Evolutionary conservation across 371 early-diverging fungal genomes (phyloP).

Genomic region (Lichtheimia hyalospora): DNA sequence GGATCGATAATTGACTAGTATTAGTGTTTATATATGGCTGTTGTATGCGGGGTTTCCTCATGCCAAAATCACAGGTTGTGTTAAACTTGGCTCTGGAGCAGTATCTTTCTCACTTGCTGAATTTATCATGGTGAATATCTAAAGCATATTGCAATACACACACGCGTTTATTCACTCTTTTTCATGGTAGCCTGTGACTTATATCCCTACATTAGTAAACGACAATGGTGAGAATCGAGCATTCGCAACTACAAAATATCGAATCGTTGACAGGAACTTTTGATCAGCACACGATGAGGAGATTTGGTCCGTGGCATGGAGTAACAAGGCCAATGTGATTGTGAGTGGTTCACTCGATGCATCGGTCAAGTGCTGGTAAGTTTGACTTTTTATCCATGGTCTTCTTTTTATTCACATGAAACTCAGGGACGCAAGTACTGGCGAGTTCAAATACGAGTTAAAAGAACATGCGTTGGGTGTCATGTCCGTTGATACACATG

Average conservation of each 20-base stretch:
- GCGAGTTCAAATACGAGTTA: conserved; percentile 56
- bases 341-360: conserved; percentile 80
- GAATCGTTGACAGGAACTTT: neutral
- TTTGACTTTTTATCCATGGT: neutral
- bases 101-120: too few relatives aligned
- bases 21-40: too few relatives aligned
- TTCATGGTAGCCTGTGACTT: conserved; percentile 56
- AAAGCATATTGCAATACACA: too few relatives aligned
- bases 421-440: conserved; percentile 66
- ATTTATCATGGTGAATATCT: too few relatives aligned
- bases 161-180: neutral
- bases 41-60: too few relatives aligned
- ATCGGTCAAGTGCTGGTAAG: conserved; percentile 77
- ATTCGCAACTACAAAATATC: neutral
- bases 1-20: too few relatives aligned
- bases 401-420: neutral
- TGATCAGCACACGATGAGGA: conserved; percentile 76
- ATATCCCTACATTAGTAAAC: conserved; percentile 53
- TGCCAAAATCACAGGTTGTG: too few relatives aligned
- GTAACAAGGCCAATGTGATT: conserved; percentile 59
- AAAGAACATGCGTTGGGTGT: conserved; percentile 80
- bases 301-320: conserved; percentile 85
- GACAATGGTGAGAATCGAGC: conserved; percentile 48
- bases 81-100: too few relatives aligned
- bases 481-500: conserved; percentile 70